phyloP scores from a whole-genome alignment of 805 yeast species.

The Teunomyces aglyptinius region DNA sequence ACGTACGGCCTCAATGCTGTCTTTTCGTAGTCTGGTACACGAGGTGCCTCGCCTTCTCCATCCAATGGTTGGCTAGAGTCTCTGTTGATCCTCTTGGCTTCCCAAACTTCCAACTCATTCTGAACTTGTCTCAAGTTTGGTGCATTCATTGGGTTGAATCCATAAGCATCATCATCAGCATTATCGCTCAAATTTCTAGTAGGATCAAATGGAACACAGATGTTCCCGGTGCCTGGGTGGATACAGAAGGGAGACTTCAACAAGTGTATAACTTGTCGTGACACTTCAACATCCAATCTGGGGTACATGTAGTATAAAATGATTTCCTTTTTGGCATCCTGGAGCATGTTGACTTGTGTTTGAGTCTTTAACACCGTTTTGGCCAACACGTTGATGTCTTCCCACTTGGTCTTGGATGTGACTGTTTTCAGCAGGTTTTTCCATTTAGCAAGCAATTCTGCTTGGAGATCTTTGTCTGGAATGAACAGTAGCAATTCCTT shows the following conservation, averaged over 20 bases:
- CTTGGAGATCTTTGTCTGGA: constrained; percentile 58
- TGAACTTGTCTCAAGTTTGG: constrained; percentile 71
- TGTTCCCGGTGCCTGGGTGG: constrained; percentile 93
- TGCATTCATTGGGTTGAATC: constrained; percentile 75
- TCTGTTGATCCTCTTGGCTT: constrained; percentile 29
- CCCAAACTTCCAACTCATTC: constrained; percentile 57
- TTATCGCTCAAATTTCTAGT: constrained; percentile 31
- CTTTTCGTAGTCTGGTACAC: constrained; percentile 51
- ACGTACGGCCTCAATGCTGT: constrained; percentile 73
- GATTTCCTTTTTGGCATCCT: constrained; percentile 77
- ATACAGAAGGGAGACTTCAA: constrained; percentile 95
- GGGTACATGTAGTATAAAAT: constrained; percentile 84
- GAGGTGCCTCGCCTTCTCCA: constrained; percentile 18
- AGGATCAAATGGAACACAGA: constrained; percentile 85
- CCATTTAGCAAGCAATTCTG: constrained; percentile 62
- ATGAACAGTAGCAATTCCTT: constrained; percentile 59
- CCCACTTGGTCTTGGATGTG: constrained; percentile 71
- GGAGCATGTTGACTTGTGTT: constrained; percentile 47
- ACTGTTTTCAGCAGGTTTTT: constrained; percentile 23
- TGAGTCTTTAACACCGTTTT: constrained; percentile 44
- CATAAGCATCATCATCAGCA: constrained; percentile 38
- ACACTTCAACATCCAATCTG: constrained; percentile 88
- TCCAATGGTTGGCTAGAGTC: constrained; percentile 25
- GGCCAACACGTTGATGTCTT: constrained; percentile 60
- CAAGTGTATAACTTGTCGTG: constrained; percentile 85